Evolutionary conservation across 2,329 filamentous ascomycete genomes (phyloP), one percentile per base, ranked within the genome.

Genomic region (Ophiostoma pallidulum): DNA sequence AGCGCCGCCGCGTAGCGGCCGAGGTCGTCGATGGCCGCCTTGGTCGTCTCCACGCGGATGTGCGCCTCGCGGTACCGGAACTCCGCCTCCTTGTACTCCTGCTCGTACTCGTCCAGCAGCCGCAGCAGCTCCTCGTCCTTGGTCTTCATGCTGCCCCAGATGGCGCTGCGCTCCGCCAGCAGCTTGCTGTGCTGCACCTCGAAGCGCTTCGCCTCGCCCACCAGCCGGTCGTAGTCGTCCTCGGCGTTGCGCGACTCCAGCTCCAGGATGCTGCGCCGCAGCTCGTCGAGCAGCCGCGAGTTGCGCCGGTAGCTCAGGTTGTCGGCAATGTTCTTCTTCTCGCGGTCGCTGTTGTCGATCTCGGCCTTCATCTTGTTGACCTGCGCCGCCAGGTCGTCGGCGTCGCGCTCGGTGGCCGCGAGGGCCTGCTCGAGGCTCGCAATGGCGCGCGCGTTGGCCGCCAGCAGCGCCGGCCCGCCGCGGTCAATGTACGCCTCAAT

Each of bases 1-100:
- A 98, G 75, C 8, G 92, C 92, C 9, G 78, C 74, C 37, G 80
- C 75, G 62, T 94, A 97, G 35, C 86, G 84, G 7, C 76, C 84
- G 31, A 98, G 71, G 62, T 98, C 92, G 49, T 94, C 88, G 47
- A 95, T 86, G 3, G 89, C 91, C 4, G 90, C 91, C 64, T 90
- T 94, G 41, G 88, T 96, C 1, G 90, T 94, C 67, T 82, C 87
- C 1, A 95, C 86, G 56, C 85, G 84, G 68, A 97, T 88, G 62
- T 94, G 86, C 7, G 85, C 78, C 67, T 94, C 83, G 57, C 88
- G 87, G 67, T 90, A 97, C 56, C 86, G 84, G 35, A 72, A 64
- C 37, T 82, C 82, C 12, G 91, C 88, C 60, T 91, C 78, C 60
- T 88, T 82, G 70, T 95, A 96, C 56, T 96, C 85, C 9, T 82